Evolutionary conservation across 176 grass and related monocot species (phyloP).

Genomic region (Echinochloa phyllopogon): DNA sequence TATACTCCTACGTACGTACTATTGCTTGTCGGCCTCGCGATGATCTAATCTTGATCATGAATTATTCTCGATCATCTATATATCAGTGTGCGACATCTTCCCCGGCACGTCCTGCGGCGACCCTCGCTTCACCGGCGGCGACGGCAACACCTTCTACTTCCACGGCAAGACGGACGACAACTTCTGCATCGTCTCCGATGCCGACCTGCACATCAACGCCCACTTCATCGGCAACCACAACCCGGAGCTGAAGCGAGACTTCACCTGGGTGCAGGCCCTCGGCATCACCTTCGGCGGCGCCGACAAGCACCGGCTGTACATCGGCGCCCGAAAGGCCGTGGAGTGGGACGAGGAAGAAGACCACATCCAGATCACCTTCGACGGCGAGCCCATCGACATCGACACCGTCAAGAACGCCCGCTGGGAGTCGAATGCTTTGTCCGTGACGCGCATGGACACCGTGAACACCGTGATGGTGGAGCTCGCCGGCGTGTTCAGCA

Average conservation of each 20-base stretch:
- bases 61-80: no score
- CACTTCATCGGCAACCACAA: slow-evolving; percentile 85
- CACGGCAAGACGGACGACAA: slow-evolving; percentile 61
- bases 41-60: no score
- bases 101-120: slow-evolving; percentile 58
- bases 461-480: slow-evolving; percentile 56
- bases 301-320: slow-evolving; percentile 54
- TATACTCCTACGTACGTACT: no score
- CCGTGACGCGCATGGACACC: slow-evolving; percentile 27
- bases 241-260: slow-evolving; percentile 58
- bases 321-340: slow-evolving; percentile 43
- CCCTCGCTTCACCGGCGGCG: slow-evolving; percentile 71
- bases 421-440: slow-evolving; percentile 31
- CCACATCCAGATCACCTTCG: slow-evolving; percentile 48
- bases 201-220: slow-evolving; percentile 68
- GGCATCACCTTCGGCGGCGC: slow-evolving; percentile 36
- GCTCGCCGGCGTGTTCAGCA: slow-evolving; percentile 54
- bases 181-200: slow-evolving; percentile 66
- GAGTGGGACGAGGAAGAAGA: slow-evolving; percentile 74
- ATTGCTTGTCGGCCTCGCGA: no score
- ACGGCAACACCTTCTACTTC: slow-evolving; percentile 90
- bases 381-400: slow-evolving; percentile 50
- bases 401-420: slow-evolving; percentile 21
- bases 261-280: slow-evolving; percentile 70
- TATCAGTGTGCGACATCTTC: slow-evolving; percentile 64